A percentile compares a stretch with the other conserved stretches of the same genome.
phyloP scores from a whole-genome alignment of 208 protist genomes.

The Wallacemonas rigidus region DNA sequence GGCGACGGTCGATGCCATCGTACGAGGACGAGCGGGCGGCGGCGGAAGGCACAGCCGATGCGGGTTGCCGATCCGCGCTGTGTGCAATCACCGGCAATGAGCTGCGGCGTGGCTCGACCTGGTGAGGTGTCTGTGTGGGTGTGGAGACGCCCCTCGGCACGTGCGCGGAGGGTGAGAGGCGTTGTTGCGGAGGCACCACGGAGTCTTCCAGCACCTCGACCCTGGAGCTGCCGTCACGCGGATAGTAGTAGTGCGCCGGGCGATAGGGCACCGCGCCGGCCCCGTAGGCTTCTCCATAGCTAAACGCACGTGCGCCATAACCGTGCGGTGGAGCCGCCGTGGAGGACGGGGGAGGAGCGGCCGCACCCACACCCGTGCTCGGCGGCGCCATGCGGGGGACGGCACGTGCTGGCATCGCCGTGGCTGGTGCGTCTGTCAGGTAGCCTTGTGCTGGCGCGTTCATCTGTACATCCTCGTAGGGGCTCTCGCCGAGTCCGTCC shows the following conservation, averaged over 20 bases:
- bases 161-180: not conserved
- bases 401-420: not conserved
- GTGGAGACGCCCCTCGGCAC: not conserved
- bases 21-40: not conserved
- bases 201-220: constrained; percentile 15
- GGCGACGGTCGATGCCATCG: constrained; percentile 6
- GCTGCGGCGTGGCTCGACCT: not conserved
- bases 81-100: not conserved
- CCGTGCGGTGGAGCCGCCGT: not conserved
- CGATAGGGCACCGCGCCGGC: not conserved
- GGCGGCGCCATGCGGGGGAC: constrained; percentile 12
- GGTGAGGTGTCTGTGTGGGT: not conserved
- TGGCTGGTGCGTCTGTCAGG: not conserved
- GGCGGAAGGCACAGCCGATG: not conserved
- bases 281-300: constrained; percentile 12
- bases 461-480: constrained; percentile 17
- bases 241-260: too few species aligned
- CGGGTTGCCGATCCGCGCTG: constrained; percentile 4
- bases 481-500: constrained; percentile 7
- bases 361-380: constrained; percentile 1
- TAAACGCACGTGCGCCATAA: not conserved
- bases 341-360: not conserved
- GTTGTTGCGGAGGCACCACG: not conserved
- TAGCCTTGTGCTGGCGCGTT: not conserved
- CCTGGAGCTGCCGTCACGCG: constrained; percentile 4